These are phyloP conservation scores for Fagopyrum esculentum DNA, from an alignment of 148 eudicot species.

Conservation along the genomic window DNA sequence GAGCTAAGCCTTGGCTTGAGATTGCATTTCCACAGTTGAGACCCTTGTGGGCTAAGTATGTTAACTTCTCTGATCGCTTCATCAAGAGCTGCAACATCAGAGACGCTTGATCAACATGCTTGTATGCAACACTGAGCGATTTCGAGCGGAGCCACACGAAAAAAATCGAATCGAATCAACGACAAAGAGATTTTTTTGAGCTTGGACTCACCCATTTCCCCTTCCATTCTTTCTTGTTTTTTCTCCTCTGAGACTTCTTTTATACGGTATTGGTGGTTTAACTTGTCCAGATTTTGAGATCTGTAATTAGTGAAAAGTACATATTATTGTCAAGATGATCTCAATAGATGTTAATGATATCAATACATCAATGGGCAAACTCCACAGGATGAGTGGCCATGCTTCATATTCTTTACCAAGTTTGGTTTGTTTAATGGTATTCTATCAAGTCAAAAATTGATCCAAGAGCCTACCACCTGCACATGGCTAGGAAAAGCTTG, in stretches of 20 bases:
- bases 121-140: background rate
- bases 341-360: no score
- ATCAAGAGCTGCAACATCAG: constrained; percentile 75
- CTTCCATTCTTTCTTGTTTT: background rate
- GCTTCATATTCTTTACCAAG: no score
- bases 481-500: no score
- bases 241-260: background rate
- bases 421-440: no score
- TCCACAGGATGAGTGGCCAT: no score
- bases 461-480: no score
- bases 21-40: constrained; percentile 82
- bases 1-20: constrained; percentile 96
- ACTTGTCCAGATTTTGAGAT: background rate
- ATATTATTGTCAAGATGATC: background rate
- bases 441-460: no score
- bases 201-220: background rate
- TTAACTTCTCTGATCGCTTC: constrained; percentile 63
- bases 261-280: background rate
- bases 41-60: constrained; percentile 73
- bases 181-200: background rate
- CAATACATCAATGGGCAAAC: no score
- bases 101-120: constrained; percentile 23
- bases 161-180: background rate
- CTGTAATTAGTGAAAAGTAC: background rate
- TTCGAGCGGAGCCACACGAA: background rate